Evolutionary conservation across 2,329 filamentous ascomycete species (phyloP), one percentile per base, ranked within the genome.

Genomic region (Mollisiaceae sp.): DNA sequence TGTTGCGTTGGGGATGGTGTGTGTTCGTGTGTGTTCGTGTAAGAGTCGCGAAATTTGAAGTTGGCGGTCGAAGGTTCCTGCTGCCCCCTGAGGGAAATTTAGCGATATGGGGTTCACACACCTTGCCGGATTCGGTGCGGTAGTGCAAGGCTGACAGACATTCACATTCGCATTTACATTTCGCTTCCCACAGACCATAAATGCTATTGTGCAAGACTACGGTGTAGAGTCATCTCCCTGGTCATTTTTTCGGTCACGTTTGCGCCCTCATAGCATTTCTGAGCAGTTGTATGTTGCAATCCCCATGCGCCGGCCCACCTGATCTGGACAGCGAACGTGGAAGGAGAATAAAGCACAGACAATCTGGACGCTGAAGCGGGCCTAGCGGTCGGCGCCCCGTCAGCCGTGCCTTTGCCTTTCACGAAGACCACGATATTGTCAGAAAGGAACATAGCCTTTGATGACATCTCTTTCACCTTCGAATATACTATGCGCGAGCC

Each of bases 11-110:
- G 47, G n/a, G 35, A 41, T 62, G 61, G 56, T 66, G 66, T 32
- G 27, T 32, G 27, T 32, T 32, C 27, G 27, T 32, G 27, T 6
- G 65, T 64, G 65, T 61, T 64, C 65, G 63, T 52, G 61, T 67
- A 62, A 68, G 50, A 38, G 65, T 71, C 71, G 70, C 70, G 69
- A 72, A 71, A 71, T 69, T 70, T 64, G 60, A 67, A 68, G 66
- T 71, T 69, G 67, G n/a, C 67, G 68, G 68, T 71, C 64, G 67
- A 67, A 62, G 60, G 68, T 69, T 64, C 62, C 63, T 59, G 47
- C 65, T 67, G 4, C 50, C 50, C 50, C 50, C 50, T 54, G 50
- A 54, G 14, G 9, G 71, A 70, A 69, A 71, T 68, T 68, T 39
- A 12, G 52, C 50, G 59, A 70, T 65, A 71, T 70, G 67, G 69